These are phyloP conservation scores for Onygenales sp. DNA, from an alignment of 2,329 filamentous ascomycete species.

Conservation along the genomic window DNA sequence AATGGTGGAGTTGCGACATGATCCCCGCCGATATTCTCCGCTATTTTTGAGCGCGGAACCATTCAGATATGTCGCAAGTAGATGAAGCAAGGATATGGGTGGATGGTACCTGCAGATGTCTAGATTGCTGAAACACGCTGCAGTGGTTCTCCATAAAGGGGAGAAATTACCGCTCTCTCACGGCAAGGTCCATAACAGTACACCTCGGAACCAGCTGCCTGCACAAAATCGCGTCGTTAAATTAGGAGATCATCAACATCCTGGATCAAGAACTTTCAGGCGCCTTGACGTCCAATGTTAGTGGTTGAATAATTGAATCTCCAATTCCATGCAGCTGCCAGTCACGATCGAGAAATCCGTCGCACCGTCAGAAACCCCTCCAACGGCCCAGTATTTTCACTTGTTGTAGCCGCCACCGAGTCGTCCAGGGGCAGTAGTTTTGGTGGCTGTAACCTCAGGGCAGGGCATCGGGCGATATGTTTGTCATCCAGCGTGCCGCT, in stretches of 20 bases:
- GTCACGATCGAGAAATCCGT: too few species aligned
- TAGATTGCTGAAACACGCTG: conserved; percentile 4
- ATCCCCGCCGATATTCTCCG: neutral
- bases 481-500: too few species aligned
- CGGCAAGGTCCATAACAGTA: neutral
- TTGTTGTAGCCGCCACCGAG: too few species aligned
- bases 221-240: neutral
- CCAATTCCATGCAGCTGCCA: neutral
- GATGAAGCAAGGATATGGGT: neutral
- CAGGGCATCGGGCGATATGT: too few species aligned
- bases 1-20: neutral
- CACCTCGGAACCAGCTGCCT: neutral
- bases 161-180: neutral
- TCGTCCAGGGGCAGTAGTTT: too few species aligned
- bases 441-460: too few species aligned
- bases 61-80: conserved; percentile 1
- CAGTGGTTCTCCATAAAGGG: neutral
- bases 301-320: neutral
- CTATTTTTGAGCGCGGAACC: neutral
- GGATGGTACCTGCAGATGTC: neutral
- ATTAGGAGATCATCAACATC: neutral
- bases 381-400: too few species aligned
- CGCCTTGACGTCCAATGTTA: neutral
- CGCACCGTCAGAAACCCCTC: too few species aligned
- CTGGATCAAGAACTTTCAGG: neutral